These are phyloP conservation scores for Lodderomyces margitis DNA, from an alignment of 1,139 yeast genomes.

Conservation along the genomic window DNA sequence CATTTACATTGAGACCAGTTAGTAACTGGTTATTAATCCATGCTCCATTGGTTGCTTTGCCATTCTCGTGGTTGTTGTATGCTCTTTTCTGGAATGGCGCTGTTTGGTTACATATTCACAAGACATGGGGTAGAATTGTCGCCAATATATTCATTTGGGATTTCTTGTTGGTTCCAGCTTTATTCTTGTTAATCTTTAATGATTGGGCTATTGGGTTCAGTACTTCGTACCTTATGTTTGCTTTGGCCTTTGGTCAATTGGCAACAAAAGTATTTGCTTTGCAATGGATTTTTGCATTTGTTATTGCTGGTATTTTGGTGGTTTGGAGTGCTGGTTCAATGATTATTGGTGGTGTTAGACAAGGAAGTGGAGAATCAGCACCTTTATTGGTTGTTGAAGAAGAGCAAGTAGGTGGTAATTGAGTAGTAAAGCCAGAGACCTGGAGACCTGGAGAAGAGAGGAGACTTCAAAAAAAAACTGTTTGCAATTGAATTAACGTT, in stretches of 20 bases:
- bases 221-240: constrained; percentile 56
- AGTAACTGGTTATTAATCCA: constrained; percentile 57
- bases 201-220: constrained; percentile 74
- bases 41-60: constrained; percentile 64
- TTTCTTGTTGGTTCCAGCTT: constrained; percentile 62
- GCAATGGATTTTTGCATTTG: constrained; percentile 82
- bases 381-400: constrained; percentile 24
- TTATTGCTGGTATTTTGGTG: constrained; percentile 56
- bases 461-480: background rate
- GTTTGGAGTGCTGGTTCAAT: constrained; percentile 47
- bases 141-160: constrained; percentile 80
- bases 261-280: constrained; percentile 67
- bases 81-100: constrained; percentile 86
- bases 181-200: constrained; percentile 55
- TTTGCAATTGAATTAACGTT: background rate
- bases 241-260: constrained; percentile 68
- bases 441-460: background rate
- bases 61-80: constrained; percentile 71
- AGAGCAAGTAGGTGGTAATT: constrained; percentile 6
- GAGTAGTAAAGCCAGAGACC: background rate
- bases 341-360: constrained; percentile 21
- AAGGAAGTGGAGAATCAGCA: constrained; percentile 20
- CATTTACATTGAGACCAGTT: constrained; percentile 52
- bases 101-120: constrained; percentile 55
- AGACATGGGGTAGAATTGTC: constrained; percentile 60